A percentile compares a stretch with the other conserved stretches of the same genome.
Evolutionary conservation across 2,329 filamentous ascomycete genomes (phyloP).

Genomic region (Fusarium sp.): DNA sequence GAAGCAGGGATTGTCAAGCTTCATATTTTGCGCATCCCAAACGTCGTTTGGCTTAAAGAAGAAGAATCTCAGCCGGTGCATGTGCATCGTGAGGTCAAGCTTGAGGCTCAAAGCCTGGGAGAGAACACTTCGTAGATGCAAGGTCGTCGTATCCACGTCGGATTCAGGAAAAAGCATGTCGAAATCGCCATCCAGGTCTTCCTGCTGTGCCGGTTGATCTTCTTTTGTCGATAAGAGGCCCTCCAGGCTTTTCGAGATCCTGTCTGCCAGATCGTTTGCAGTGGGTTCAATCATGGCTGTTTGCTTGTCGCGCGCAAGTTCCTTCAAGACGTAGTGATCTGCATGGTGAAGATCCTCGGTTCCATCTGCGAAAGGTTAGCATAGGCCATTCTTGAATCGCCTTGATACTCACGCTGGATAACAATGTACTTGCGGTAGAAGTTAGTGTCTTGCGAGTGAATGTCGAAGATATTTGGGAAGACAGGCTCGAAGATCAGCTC

Average conservation of each 20-base stretch:
- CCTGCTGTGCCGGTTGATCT: not conserved
- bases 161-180: not conserved
- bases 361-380: not conserved
- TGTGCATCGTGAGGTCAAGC: not conserved
- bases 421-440: not conserved
- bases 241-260: not conserved
- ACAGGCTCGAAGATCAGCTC: slow-evolving; percentile 1
- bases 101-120: not conserved
- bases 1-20: not conserved
- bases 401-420: not conserved
- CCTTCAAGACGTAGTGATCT: not conserved
- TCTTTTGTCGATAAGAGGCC: not conserved
- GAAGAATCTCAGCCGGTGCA: not conserved
- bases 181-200: not conserved
- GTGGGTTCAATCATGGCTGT: not conserved
- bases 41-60: not conserved
- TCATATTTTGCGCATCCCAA: not conserved
- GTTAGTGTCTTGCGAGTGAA: not conserved
- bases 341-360: not conserved
- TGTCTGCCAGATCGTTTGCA: not conserved
- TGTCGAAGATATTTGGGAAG: not conserved
- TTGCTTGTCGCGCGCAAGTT: not conserved
- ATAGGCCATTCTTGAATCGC: accelerated
- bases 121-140: not conserved
- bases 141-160: not conserved